Evolutionary conservation across 805 yeast species (phyloP).

Genomic region (Ogataea dorogensis): DNA sequence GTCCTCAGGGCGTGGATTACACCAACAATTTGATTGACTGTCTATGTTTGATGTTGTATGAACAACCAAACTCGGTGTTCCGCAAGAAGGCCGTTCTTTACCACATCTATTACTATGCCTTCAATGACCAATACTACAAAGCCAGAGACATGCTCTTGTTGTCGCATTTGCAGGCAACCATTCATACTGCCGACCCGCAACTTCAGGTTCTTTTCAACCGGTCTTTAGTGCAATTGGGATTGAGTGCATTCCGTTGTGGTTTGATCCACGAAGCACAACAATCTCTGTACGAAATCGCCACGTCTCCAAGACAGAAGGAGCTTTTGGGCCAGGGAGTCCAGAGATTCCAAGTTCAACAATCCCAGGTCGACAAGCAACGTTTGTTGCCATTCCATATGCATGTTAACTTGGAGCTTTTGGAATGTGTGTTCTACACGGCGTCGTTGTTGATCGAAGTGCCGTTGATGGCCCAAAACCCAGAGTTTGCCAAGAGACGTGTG

Average conservation of each 20-base stretch:
- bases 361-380: constrained; percentile 66
- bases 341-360: constrained; percentile 53
- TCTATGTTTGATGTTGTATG: constrained; percentile 62
- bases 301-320: constrained; percentile 84
- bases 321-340: constrained; percentile 87
- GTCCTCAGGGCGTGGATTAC: constrained; percentile 33
- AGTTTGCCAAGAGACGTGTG: constrained; percentile 56
- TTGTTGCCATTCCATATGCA: constrained; percentile 98
- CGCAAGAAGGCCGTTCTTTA: constrained; percentile 81
- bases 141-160: constrained; percentile 87
- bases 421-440: constrained; percentile 88
- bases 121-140: constrained; percentile 75
- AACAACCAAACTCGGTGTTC: constrained; percentile 64
- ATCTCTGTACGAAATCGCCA: constrained; percentile 81
- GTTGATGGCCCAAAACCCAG: constrained; percentile 70
- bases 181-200: constrained; percentile 79
- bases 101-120: constrained; percentile 88
- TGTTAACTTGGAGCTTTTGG: constrained; percentile 91
- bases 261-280: constrained; percentile 83
- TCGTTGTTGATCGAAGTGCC: constrained; percentile 92
- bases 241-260: constrained; percentile 92
- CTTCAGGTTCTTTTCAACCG: constrained; percentile 93
- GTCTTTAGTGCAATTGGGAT: constrained; percentile 91
- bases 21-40: constrained; percentile 60
- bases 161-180: constrained; percentile 81